Conservation (phyloP, 805 yeast genomes). For the Monosporozyma servazzii region DNA sequence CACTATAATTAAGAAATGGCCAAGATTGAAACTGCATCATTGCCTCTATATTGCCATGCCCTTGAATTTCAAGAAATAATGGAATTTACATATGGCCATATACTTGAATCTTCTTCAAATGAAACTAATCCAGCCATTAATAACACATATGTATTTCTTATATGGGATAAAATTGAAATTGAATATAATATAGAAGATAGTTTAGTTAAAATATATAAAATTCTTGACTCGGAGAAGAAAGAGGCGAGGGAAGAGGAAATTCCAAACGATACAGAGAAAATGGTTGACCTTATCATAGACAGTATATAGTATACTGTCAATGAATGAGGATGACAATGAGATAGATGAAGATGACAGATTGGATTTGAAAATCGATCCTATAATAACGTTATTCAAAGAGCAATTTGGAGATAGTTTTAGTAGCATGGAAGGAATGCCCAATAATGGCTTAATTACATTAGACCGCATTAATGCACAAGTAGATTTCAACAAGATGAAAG, state of each 20-base stretch:
- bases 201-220: background rate
- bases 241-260: no score
- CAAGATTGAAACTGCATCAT: background rate
- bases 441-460: constrained; percentile 39
- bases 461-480: constrained; percentile 66
- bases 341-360: background rate
- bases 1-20: background rate
- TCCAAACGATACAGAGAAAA: background rate
- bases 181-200: background rate
- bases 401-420: constrained; percentile 62
- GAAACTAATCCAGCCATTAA: background rate
- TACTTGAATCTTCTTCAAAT: background rate
- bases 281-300: background rate
- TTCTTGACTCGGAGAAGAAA: background rate
- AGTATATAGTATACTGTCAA: background rate
- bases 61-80: background rate
- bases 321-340: background rate
- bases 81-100: background rate
- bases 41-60: background rate
- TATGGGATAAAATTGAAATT: background rate
- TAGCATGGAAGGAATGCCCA: background rate
- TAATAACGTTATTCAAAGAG: constrained; percentile 45
- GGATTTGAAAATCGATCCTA: background rate
- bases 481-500: constrained; percentile 49
- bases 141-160: background rate